These are phyloP conservation scores for Paraphaeosphaeria sporulosa DNA, from an alignment of 2,329 filamentous ascomycete genomes.

Conservation along the genomic window DNA sequence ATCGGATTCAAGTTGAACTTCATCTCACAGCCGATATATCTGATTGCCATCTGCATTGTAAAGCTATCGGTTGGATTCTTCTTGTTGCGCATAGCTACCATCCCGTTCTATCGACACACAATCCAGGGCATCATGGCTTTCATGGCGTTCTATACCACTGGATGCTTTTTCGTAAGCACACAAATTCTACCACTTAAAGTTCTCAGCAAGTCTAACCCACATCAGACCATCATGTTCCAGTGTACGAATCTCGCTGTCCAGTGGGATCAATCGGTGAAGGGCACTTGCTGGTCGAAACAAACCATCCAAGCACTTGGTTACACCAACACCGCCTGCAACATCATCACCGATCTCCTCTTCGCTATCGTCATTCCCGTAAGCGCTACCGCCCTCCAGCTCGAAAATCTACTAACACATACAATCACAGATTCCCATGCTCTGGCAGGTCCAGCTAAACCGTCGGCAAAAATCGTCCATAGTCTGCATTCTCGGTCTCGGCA, in stretches of 20 bases:
- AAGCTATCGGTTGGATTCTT: constrained; percentile 61
- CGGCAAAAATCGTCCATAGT: constrained; percentile 53
- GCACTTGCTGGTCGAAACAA: constrained; percentile 52
- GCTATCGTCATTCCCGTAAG: constrained; percentile 49
- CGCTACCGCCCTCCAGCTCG: not conserved
- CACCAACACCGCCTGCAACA: constrained; percentile 54
- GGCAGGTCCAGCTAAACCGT: constrained; percentile 47
- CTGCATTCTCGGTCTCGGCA: constrained; percentile 53
- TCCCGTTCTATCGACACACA: constrained; percentile 50
- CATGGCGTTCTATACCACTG: constrained; percentile 53
- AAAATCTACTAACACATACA: not conserved
- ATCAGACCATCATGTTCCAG: constrained; percentile 56
- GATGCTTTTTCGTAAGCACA: constrained; percentile 50
- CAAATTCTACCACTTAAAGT: not conserved
- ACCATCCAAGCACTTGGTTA: constrained; percentile 56
- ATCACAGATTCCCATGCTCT: constrained; percentile 38
- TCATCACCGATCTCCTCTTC: constrained; percentile 53
- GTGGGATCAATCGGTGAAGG: constrained; percentile 53
- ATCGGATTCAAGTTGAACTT: constrained; percentile 58
- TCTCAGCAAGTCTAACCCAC: not conserved
- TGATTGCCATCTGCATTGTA: constrained; percentile 55
- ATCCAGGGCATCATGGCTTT: constrained; percentile 57
- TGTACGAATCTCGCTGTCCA: constrained; percentile 56
- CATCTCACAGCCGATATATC: constrained; percentile 56
- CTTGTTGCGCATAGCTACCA: constrained; percentile 55